Conservation (phyloP, 192 early-diverging fungal genomes). For the Fimicolochytrium jonesii region DNA sequence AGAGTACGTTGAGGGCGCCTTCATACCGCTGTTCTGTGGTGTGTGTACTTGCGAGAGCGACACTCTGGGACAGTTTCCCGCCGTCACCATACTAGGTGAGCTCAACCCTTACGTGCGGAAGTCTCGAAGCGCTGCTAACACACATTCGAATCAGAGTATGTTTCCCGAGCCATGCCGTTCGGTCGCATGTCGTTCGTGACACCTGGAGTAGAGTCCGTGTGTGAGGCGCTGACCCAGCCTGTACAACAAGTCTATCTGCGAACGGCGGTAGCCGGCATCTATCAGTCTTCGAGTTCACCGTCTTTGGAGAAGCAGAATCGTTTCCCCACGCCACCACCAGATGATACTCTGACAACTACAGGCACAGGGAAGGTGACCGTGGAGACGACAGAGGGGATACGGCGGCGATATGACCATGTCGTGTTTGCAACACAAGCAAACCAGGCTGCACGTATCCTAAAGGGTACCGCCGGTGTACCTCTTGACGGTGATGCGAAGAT, state of each 20-base stretch:
- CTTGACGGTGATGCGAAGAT: neutral
- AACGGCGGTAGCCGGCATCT: constrained; percentile 35
- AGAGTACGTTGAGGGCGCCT: constrained; percentile 36
- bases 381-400: constrained; percentile 10
- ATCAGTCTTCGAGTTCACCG: too few relatives aligned
- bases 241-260: constrained; percentile 22
- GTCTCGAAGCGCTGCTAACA: too few relatives aligned
- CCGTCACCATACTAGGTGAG: constrained; percentile 36
- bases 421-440: constrained; percentile 52
- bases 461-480: neutral
- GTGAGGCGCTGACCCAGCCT: constrained; percentile 32
- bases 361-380: too few relatives aligned
- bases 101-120: too few relatives aligned
- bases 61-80: constrained; percentile 37
- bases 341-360: too few relatives aligned
- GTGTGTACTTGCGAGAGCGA: constrained; percentile 43
- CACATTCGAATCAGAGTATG: too few relatives aligned
- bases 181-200: constrained; percentile 47
- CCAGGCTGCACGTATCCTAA: constrained; percentile 38
- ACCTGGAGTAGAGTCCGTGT: constrained; percentile 34
- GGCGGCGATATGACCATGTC: constrained; percentile 36
- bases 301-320: too few relatives aligned
- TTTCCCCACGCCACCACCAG: too few relatives aligned
- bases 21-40: constrained; percentile 42
- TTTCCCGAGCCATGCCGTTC: constrained; percentile 35